Evolutionary conservation across 108 stramenopile genomes (phyloP), one percentile per base, ranked within the genome.

Genomic region (Nitzschia palea): DNA sequence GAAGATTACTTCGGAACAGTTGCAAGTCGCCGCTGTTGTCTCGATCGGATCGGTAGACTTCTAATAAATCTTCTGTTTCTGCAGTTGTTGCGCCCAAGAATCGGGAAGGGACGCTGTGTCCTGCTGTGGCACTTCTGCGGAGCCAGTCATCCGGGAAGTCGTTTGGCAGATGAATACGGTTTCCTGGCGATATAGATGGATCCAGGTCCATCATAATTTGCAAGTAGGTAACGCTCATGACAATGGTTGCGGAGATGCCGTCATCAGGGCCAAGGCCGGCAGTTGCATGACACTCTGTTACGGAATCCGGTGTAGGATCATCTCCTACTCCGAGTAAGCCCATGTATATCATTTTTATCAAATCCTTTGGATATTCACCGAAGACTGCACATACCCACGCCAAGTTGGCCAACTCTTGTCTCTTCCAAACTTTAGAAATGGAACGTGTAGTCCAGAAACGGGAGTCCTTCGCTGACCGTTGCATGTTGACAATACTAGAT

Each of bases 341-440:
- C 37, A 37, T 59, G 57, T 88, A 87, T 20, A 90, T 10, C 6
- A 81, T 51, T 18, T 68, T 52, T 65, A 93, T 85, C 25, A 93
- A 50, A 17, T 63, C 43, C 54, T 51, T 43, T 0, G 85, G 86
- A 69, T 85, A 93, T 34, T 75, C 55, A 26, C 85, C 84, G 40
- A 85, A 65, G 12, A 92, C 84, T 27, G 82, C 80, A 65, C 77
- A 80, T 44, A 69, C 66, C 84, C 85, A 91, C 3, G 84, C 83
- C 35, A 86, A 68, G 47, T 90, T 90, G 12, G 88, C 86, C 44
- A 90, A 54, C 62, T 94, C 92, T 63, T 88, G 89, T 23, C 89
- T 73, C 34, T 80, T 87, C 33, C 89, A 84, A 33, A 68, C n/a
- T 27, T 28, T 60, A 1, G 89, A 70, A 55, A 93, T 86, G 3